Evolutionary conservation across 768 basidiomycete genomes (phyloP).

Genomic region (Xerocomus potaroensis): DNA sequence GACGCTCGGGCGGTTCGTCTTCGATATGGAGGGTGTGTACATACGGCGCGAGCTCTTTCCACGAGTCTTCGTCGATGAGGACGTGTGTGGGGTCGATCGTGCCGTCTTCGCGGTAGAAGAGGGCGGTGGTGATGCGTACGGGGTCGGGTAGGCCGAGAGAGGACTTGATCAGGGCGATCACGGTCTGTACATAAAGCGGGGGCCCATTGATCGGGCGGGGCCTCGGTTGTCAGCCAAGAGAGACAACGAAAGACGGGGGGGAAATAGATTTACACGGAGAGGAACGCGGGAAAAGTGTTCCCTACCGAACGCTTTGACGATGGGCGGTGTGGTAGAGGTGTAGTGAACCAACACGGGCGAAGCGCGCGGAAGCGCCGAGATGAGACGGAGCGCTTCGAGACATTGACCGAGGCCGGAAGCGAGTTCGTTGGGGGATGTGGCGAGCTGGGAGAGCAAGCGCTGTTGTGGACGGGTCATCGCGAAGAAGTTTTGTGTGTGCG

Average conservation of each 20-base stretch:
- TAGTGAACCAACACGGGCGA: conserved; percentile 29
- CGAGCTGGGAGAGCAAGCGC: conserved; percentile 28
- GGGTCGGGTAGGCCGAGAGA: conserved; percentile 20
- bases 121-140: conserved; percentile 19
- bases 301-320: conserved; percentile 28
- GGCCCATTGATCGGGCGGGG: background rate
- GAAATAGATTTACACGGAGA: conserved; percentile 27
- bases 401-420: conserved; percentile 32
- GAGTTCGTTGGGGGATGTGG: conserved; percentile 31
- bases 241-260: background rate
- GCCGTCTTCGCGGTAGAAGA: conserved; percentile 30
- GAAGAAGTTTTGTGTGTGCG: no score
- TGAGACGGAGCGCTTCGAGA: conserved; percentile 31
- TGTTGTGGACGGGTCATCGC: conserved; percentile 27
- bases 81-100: conserved; percentile 20
- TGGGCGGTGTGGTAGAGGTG: conserved; percentile 9
- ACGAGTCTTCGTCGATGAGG: conserved; percentile 30
- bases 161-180: conserved; percentile 18
- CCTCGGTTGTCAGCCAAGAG: background rate
- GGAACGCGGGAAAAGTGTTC: conserved; percentile 30
- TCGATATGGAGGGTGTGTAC: conserved; percentile 30
- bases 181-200: conserved; percentile 1
- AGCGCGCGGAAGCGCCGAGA: conserved; percentile 26
- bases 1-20: conserved; percentile 23
- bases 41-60: conserved; percentile 30